Evolutionary conservation across 495 filamentous ascomycete genomes (phyloP).

Genomic region (Podospora fimiseda): DNA sequence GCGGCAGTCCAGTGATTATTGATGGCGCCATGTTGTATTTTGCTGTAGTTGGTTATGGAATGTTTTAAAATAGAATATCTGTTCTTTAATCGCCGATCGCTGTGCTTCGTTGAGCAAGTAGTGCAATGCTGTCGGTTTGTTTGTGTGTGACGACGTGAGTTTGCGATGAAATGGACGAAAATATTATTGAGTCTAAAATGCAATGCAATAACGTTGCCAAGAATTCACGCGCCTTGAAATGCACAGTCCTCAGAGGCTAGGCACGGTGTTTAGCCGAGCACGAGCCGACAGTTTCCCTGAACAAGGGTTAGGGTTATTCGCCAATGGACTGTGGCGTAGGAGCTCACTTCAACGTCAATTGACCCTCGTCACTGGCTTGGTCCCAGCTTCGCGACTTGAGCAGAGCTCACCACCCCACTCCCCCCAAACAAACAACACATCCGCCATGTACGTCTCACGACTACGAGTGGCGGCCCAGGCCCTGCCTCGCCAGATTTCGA

Average conservation of each 20-base stretch:
- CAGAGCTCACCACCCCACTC: conserved; percentile 16
- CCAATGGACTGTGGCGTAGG: too few relatives aligned
- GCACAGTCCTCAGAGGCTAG: not conserved
- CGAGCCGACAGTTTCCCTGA: too few relatives aligned
- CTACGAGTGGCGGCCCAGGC: conserved; percentile 34
- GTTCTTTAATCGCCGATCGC: too few relatives aligned
- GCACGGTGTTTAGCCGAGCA: not conserved
- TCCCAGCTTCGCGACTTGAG: conserved; percentile 7
- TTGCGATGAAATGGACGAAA: too few relatives aligned
- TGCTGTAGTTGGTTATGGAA: not conserved
- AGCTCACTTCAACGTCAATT: conserved; percentile 20
- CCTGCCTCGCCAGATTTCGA: conserved; percentile 26
- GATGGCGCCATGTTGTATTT: conserved; percentile 19
- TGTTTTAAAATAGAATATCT: too few relatives aligned
- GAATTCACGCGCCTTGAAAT: too few relatives aligned
- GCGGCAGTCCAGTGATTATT: conserved; percentile 6
- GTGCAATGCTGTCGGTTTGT: too few relatives aligned
- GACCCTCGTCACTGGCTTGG: conserved; percentile 5
- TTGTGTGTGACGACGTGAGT: too few relatives aligned
- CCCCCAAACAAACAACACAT: conserved; percentile 26
- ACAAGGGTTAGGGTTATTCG: too few relatives aligned
- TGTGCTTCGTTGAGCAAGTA: too few relatives aligned
- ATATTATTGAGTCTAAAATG: too few relatives aligned
- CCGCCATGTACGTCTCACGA: conserved; percentile 51
- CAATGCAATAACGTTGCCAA: too few relatives aligned